Evolutionary conservation across 78 protist genomes (phyloP).

Genomic region (Dictyostelium purpureum): DNA sequence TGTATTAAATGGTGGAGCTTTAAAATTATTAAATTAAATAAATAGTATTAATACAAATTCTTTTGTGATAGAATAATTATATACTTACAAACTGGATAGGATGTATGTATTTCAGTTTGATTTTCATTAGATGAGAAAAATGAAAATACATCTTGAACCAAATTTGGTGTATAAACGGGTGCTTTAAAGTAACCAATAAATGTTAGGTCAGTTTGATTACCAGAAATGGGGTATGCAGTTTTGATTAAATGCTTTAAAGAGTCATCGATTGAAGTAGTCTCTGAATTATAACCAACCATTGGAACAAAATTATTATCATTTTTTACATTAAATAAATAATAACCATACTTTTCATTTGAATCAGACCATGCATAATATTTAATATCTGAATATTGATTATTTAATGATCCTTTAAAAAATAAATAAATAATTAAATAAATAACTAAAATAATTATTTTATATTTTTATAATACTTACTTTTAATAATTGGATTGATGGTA

Average conservation of each 20-base stretch:
- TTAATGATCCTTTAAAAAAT: background rate
- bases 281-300: background rate
- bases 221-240: background rate
- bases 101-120: too few species aligned
- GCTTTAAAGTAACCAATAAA: background rate
- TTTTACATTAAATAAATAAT: background rate
- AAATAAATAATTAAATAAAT: background rate
- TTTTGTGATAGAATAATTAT: background rate
- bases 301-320: background rate
- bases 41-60: background rate
- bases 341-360: background rate
- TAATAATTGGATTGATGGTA: background rate
- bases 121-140: background rate
- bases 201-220: background rate
- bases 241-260: too few species aligned
- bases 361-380: background rate
- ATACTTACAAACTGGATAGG: background rate
- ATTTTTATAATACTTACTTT: too few species aligned
- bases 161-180: background rate
- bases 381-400: background rate
- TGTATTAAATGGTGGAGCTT: background rate
- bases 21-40: too few species aligned
- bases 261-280: background rate
- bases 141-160: too few species aligned
- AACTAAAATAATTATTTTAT: background rate